Evolutionary conservation across 2,329 filamentous ascomycete species (phyloP).

Genomic region (Xylaria sp.): DNA sequence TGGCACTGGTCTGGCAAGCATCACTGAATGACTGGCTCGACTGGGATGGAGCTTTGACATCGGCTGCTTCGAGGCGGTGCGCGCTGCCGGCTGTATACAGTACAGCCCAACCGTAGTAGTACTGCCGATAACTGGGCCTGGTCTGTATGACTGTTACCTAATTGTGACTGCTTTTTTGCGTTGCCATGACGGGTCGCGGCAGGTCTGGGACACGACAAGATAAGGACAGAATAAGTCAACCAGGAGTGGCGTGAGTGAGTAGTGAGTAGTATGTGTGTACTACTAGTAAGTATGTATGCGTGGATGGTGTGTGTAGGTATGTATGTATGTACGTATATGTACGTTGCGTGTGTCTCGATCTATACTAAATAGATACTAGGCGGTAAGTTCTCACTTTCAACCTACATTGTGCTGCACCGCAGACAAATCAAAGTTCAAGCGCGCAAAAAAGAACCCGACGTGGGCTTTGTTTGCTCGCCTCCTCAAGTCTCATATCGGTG

Average conservation of each 20-base stretch:
- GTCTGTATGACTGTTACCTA: conserved; percentile 34
- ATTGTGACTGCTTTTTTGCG: conserved; percentile 36
- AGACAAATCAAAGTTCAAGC: too few relatives aligned
- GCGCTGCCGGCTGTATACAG: neutral
- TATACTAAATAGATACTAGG: neutral
- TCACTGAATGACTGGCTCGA: neutral
- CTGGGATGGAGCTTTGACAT: conserved; percentile 7
- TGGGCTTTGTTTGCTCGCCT: neutral
- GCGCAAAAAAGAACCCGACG: neutral
- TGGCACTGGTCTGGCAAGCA: neutral
- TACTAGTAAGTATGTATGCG: too few relatives aligned
- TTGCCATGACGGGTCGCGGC: conserved; percentile 9
- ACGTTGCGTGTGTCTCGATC: neutral
- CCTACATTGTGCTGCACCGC: neutral
- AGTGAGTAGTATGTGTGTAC: too few relatives aligned
- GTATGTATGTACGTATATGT: neutral
- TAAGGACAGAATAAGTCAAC: conserved; percentile 12
- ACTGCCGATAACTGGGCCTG: conserved; percentile 23
- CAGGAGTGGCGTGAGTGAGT: neutral
- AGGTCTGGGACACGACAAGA: conserved; percentile 4
- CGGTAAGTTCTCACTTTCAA: neutral
- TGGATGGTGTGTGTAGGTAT: neutral
- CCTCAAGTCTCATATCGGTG: neutral
- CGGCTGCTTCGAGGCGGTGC: conserved; percentile 6
- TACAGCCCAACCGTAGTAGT: neutral